Conservation (phyloP, 768 basidiomycete genomes). For the Pulveroboletus sp. region DNA sequence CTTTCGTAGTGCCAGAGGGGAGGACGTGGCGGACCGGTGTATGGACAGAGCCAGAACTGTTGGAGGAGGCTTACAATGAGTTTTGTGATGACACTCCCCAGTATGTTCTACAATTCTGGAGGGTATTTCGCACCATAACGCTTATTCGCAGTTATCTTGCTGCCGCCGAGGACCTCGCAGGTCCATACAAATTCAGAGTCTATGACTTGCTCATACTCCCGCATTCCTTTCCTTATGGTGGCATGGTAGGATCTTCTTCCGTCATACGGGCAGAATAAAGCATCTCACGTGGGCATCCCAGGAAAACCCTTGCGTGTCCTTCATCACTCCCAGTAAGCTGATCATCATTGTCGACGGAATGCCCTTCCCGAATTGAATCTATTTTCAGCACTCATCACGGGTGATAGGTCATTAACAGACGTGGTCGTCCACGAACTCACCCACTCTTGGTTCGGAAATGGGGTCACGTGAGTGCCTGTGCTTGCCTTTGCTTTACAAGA, state of each 20-base stretch:
- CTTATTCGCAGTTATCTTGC: slow-evolving; percentile 56
- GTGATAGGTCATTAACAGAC: slow-evolving; percentile 82
- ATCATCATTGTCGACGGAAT: neutral
- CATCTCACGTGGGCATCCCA: slow-evolving; percentile 23
- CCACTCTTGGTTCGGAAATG: slow-evolving; percentile 93
- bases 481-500: neutral
- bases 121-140: too few species aligned
- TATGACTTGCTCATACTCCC: slow-evolving; percentile 89
- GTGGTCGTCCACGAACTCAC: slow-evolving; percentile 85
- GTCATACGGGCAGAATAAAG: neutral
- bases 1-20: slow-evolving; percentile 55
- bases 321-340: slow-evolving; percentile 76
- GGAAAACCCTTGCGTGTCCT: slow-evolving; percentile 89
- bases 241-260: slow-evolving; percentile 50
- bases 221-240: slow-evolving; percentile 90
- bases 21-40: slow-evolving; percentile 79
- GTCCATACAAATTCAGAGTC: slow-evolving; percentile 77
- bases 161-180: slow-evolving; percentile 65
- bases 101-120: slow-evolving; percentile 30
- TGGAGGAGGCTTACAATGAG: slow-evolving; percentile 79
- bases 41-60: slow-evolving; percentile 85
- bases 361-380: neutral
- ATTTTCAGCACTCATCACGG: slow-evolving; percentile 66
- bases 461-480: slow-evolving; percentile 57
- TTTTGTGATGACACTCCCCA: slow-evolving; percentile 82